Evolutionary conservation across 78 protist genomes (phyloP).

Genomic region (Polysphondylium violaceum): DNA sequence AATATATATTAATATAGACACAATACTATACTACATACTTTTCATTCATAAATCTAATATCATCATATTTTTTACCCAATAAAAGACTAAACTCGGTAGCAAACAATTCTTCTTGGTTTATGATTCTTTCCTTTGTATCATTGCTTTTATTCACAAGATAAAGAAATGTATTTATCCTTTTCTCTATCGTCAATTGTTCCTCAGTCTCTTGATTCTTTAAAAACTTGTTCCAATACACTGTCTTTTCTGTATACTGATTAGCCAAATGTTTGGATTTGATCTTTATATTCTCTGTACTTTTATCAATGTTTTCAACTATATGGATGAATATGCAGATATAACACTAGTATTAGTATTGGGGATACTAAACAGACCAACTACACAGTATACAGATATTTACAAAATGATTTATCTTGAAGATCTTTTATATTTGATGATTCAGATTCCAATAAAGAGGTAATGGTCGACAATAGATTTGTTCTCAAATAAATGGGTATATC

Average conservation of each 20-base stretch:
- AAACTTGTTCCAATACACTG: slow-evolving; percentile 49
- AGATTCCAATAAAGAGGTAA: too few species aligned
- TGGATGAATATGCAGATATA: too few species aligned
- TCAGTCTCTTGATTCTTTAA: slow-evolving; percentile 22
- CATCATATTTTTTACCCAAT: slow-evolving; percentile 47
- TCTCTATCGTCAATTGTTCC: slow-evolving; percentile 27
- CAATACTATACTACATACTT: background rate
- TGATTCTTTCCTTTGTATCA: slow-evolving; percentile 55
- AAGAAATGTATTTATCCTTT: slow-evolving; percentile 37
- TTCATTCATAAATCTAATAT: slow-evolving; percentile 29
- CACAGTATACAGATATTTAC: too few species aligned
- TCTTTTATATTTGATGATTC: too few species aligned
- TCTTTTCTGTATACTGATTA: slow-evolving; percentile 40
- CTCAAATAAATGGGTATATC: slow-evolving; percentile 51
- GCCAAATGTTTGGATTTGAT: slow-evolving; percentile 11
- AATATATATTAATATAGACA: background rate
- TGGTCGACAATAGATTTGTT: slow-evolving; percentile 14
- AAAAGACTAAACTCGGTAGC: slow-evolving; percentile 31
- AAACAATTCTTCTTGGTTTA: slow-evolving; percentile 64
- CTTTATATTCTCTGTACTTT: background rate
- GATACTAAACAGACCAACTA: too few species aligned
- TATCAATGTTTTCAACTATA: slow-evolving; percentile 2
- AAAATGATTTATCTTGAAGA: too few species aligned
- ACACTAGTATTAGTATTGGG: too few species aligned
- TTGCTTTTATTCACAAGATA: slow-evolving; percentile 32